Evolutionary conservation across 495 filamentous ascomycete species (phyloP), one percentile per base, ranked within the genome.

Genomic region (Penicillium atrosanguineum): DNA sequence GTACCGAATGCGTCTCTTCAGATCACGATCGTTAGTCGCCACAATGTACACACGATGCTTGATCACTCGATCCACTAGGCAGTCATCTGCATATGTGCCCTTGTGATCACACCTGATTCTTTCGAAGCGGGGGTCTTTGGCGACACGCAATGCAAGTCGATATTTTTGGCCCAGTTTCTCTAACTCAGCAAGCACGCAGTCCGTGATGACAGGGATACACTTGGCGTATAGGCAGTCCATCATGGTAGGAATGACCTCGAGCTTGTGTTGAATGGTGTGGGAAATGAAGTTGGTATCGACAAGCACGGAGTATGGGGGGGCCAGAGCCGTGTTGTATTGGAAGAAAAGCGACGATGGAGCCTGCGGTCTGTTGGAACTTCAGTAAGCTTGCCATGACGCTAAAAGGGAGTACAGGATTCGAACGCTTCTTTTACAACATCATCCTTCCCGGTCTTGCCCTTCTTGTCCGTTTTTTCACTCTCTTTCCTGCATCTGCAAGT

Each of bases 21-120:
- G 64, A 52, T 82, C 74, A 47, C 74, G 69, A 82, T 97, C 92
- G 70, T 97, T 97, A 7, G 92, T 95, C 37, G 82, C 92, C 18
- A 93, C 89, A 56, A 96, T 87, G 69, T 95, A 95, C 34, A 95
- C 85, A 60, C 86, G 83, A 60, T 87, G 84, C 69, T 86, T 87
- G 60, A 72, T 81, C 20, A 95, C 84, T 21, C 92, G 77, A 66
- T 97, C 93, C 14, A 97, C 92, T 8, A 97, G 81, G 63, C 91
- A 97, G 57, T 97, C 91, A 78, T 96, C 91, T n/a, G 91, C 91
- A 77, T 95, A 96, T 2, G 86, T 85, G 11, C 92, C 92, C 69
- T 88, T 87, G 70, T 97, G 93, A 61, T 90, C 87, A 66, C 93
- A 97, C 57, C 83, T 79, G 31, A 96, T 63, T 45, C 92, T 73